These are phyloP conservation scores for Fusarium dimerum DNA, from an alignment of 2,329 filamentous ascomycete genomes.

Conservation along the genomic window DNA sequence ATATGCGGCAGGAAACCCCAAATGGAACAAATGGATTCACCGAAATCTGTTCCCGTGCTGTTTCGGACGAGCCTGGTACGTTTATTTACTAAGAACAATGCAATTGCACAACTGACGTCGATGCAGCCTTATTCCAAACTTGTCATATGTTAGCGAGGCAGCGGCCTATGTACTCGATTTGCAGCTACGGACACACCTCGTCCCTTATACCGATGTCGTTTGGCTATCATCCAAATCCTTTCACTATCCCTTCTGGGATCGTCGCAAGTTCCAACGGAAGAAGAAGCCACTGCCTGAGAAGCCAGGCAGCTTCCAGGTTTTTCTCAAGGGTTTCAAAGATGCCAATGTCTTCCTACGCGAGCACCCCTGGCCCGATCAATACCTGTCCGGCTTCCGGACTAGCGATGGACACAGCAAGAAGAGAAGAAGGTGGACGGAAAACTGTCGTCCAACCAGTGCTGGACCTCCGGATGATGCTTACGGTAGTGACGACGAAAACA, in stretches of 20 bases:
- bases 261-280: constrained; percentile 82
- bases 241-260: constrained; percentile 97
- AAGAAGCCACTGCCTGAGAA: constrained; percentile 87
- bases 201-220: constrained; percentile 95
- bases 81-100: constrained; percentile 1
- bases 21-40: constrained; percentile 99
- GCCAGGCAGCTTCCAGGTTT: constrained; percentile 94
- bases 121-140: constrained; percentile 81
- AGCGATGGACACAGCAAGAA: constrained; percentile 67
- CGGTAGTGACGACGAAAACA: constrained; percentile 61
- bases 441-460: constrained; percentile 66
- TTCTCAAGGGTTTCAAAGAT: constrained; percentile 95
- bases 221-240: constrained; percentile 95
- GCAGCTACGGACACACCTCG: constrained; percentile 85
- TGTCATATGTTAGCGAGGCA: constrained; percentile 97
- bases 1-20: constrained; percentile 94
- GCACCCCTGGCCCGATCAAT: constrained; percentile 95
- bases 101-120: constrained; percentile 14
- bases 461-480: constrained; percentile 61
- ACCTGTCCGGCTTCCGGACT: constrained; percentile 68
- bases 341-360: constrained; percentile 94
- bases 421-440: constrained; percentile 69
- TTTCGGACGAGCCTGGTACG: constrained; percentile 85
- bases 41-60: constrained; percentile 96
- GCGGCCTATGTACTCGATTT: constrained; percentile 93